Base-by-base conservation (phyloP, 441 rosid species). In the Syzygium syzygioides region DNA sequence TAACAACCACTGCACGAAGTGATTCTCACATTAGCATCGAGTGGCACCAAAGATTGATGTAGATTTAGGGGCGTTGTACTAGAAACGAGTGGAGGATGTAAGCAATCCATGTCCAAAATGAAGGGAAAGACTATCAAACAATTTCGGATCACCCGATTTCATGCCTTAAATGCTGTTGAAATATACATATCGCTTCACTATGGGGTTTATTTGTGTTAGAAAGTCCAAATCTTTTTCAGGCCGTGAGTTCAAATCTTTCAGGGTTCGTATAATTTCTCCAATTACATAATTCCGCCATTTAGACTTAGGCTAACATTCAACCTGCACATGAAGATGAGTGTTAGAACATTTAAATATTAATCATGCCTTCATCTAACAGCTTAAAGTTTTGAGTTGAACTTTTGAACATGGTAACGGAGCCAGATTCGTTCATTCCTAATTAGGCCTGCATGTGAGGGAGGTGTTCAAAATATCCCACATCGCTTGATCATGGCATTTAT, bases 361-460 rank as follows among this genome's bases (percentile, higher is more conserved):
- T 45, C 48, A 45, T 45, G 2, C 10, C 9, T 45, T 45, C 2
- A 45, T 45, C 48, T 45, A 45, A 45, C 48, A 45, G 1, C 9
- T 45, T 7, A 45, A 45, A 45, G 7, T 45, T 45, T 45, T 45
- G 1, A 45, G 48, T 45, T 50, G 53, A 12, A 50, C 14, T 50
- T 50, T 50, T 50, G 53, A 50, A 50, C 53, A 50, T 50, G 53
- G 53, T 50, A 12, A 12, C 14, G 13, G 53, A 12, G 14, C 11
- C 3, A 50, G 14, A 12, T 50, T 50, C 5, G 12, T 8, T 20
- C 60, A 56, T 56, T 57, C 28, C 28, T 57, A 57, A 57, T 57
- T 9, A 9, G 13, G 9, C 12, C 4, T 56, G 14, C 13, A 7
- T 12, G 3, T 3, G 4, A 7, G 5, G 26, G 14, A 3, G 2